Conservation (phyloP, 768 basidiomycete genomes). For the Termitomyces sp. region DNA sequence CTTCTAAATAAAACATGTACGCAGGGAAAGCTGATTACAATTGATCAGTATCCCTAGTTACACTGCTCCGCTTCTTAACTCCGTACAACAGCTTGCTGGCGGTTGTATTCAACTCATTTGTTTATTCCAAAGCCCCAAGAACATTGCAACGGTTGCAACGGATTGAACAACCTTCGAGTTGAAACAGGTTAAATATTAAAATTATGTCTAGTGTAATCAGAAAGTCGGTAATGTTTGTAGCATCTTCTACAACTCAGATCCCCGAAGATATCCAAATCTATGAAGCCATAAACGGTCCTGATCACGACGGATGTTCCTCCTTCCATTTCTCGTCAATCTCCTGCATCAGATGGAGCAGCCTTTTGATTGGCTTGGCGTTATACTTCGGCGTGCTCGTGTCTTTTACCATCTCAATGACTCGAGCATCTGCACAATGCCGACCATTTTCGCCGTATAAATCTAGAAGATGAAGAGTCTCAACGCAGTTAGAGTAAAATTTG, state of each 20-base stretch:
- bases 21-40: too few species aligned
- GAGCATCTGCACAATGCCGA: conserved; percentile 37
- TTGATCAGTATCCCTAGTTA: too few species aligned
- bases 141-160: too few species aligned
- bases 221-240: neutral
- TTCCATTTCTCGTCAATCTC: conserved; percentile 42
- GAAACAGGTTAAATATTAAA: neutral
- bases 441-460: conserved; percentile 54
- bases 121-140: too few species aligned
- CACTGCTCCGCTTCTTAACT: too few species aligned
- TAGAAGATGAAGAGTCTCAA: conserved; percentile 45
- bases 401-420: conserved; percentile 44
- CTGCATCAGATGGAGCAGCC: conserved; percentile 42
- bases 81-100: too few species aligned
- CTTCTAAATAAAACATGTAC: neutral
- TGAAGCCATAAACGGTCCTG: neutral
- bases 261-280: neutral
- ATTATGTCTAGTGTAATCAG: neutral
- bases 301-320: conserved; percentile 18
- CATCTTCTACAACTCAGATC: neutral
- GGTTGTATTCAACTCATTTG: too few species aligned
- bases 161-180: neutral
- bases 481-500: conserved; percentile 40
- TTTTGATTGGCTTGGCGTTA: conserved; percentile 41
- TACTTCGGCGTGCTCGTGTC: conserved; percentile 35